Evolutionary conservation across 768 basidiomycete species (phyloP), one percentile per base, ranked within the genome.

Genomic region (Tulasnella sp.): DNA sequence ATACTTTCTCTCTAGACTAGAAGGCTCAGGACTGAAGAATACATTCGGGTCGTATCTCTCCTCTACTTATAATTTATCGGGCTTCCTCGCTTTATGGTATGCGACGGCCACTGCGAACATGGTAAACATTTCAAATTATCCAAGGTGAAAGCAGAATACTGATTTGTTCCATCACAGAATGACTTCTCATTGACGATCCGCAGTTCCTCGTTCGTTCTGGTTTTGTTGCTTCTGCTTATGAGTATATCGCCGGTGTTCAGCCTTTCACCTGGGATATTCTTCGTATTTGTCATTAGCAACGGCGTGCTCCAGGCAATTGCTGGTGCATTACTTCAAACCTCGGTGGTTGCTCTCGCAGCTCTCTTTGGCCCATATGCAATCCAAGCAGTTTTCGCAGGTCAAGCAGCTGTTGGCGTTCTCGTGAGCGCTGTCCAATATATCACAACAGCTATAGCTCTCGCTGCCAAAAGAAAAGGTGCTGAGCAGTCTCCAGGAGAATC

Each of bases 321-420:
- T 0, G 81, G 81, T 0, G 75, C 82, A 6, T 91, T 83, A 61
- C 72, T 91, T 16, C 84, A 83, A 58, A 83, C 79, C 0, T 73
- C 87, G 9, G 72, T 83, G 37, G 74, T 86, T 27, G 86, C 83
- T 0, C 73, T 86, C n/a, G 85, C 87, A 2, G 79, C 86, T 0
- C 66, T 88, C 3, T 84, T 89, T 57, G 90, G 89, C 0, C 73
- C 78, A 2, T 63, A 71, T 5, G 78, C 78, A 10, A 73, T 91
- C 45, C 83, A 90, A 62, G 70, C 62, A 15, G 62, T 47, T 33
- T 56, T 57, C 48, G 27, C 48, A 2, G 56, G 56, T 27, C 56
- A 57, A 39, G 56, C 53, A 16, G 66, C 64, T 2, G 61, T 66
- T 24, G 66, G 66, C 1, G 65, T 67, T 20, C 50, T 66, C 4